phyloP scores from a whole-genome alignment of 1,139 yeast species.

The Magnusiomyces fungicola region DNA sequence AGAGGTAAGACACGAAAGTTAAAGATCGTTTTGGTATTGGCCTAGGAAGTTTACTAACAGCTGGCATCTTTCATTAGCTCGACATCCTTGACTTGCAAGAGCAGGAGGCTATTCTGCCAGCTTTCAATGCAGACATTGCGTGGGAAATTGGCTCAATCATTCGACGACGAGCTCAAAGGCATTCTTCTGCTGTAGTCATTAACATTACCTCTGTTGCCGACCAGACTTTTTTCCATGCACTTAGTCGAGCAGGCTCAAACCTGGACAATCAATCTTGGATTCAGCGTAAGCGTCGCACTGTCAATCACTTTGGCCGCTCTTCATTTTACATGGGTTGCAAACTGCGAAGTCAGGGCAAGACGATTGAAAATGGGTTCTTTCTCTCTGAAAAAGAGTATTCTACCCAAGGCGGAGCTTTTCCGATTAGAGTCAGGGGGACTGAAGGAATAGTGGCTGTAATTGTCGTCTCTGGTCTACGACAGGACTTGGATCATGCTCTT shows the following conservation, averaged over 20 bases:
- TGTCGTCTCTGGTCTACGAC: conserved; percentile 51
- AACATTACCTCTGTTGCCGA: conserved; percentile 45
- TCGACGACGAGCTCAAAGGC: conserved; percentile 24
- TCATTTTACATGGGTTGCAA: conserved; percentile 50
- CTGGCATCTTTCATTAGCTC: too few relatives aligned
- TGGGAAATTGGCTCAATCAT: conserved; percentile 30
- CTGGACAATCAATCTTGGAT: conserved; percentile 57
- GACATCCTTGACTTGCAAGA: conserved; percentile 25
- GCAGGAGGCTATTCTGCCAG: conserved; percentile 25
- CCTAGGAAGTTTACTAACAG: too few relatives aligned
- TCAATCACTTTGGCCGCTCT: conserved; percentile 46
- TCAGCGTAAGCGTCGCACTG: conserved; percentile 46
- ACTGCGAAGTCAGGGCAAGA: conserved; percentile 25
- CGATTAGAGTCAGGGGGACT: conserved; percentile 40
- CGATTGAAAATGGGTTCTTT: conserved; percentile 36
- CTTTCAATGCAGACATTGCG: conserved; percentile 31
- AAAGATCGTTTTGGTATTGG: too few relatives aligned
- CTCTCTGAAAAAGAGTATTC: conserved; percentile 43
- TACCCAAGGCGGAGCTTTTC: conserved; percentile 57
- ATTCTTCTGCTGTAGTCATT: conserved; percentile 39
- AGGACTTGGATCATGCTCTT: conserved; percentile 29
- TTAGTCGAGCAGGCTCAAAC: conserved; percentile 39
- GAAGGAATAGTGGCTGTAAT: conserved; percentile 48
- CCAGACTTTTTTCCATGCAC: conserved; percentile 47
- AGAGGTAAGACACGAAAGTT: too few relatives aligned